Evolutionary conservation across 805 yeast species (phyloP), one percentile per base, ranked within the genome.

Genomic region (Candida namnaoensis): DNA sequence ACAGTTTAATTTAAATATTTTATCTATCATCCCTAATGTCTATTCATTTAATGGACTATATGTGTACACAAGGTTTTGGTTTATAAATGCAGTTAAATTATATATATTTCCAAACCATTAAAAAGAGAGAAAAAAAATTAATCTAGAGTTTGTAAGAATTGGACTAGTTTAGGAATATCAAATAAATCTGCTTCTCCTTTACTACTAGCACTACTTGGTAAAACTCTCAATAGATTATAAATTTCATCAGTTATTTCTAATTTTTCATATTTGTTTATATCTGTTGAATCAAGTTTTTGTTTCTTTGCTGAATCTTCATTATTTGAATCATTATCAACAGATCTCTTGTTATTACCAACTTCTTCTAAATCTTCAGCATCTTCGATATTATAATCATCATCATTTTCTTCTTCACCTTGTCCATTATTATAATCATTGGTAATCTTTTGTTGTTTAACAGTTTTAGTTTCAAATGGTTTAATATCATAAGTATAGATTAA

Each of bases 121-220:
- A 8, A 8, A 26, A 26, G 10, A 26, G 2, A 26, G 7, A 10
- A 26, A 26, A 26, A 8, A 26, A 2, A 7, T 8, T 6, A 5
- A 5, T 37, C 39, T 7, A 37, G 13, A 19, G 12, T 32, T 14
- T 45, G 42, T 32, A 55, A 34, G 15, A 54, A 41, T 19, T 39
- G 34, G 24, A 54, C 48, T 38, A 82, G 61, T 48, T 74, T 78
- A 14, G 64, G 65, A 25, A 75, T 61, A 56, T 79, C 76, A 53
- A 83, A 81, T 4, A 72, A 61, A 30, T 30, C 13, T 25, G 71
- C 71, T 11, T 74, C 74, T 10, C 66, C 64, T 53, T 79, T 79
- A 43, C 74, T 71, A 1, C 74, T 66, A 0, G 82, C 71, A 43
- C 75, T 76, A 30, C 43, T 53, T 9, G 91, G 91, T 37, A 83